Evolutionary conservation across 371 early-diverging fungal species (phyloP), one percentile per base, ranked within the genome.

Genomic region (Homolaphlyctis polyrhiza): DNA sequence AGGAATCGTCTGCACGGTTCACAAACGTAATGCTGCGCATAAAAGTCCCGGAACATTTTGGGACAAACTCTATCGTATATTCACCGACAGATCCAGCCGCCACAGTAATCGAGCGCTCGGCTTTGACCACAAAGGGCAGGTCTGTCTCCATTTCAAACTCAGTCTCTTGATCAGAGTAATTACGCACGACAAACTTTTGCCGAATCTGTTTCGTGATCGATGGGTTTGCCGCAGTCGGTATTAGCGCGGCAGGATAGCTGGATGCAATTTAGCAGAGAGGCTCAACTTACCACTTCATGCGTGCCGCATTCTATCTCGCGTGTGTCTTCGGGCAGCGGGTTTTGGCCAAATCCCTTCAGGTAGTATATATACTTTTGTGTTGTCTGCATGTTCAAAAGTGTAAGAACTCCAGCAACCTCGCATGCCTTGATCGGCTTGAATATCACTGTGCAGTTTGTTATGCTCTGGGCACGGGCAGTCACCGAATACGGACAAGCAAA

Each of bases 141-240:
- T 80, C 75, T 1, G 75, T 76, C 16, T 72, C 49, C n/a, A 77
- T 73, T 35, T 75, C 77, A 59, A 63, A 77, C 16, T 74, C 69
- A n/a, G 63, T 61, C 60, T 73, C 72, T 1, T 55, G 30, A 6
- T 75, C 77, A 2, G 70, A 52, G 34, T 61, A 43, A 62, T 80
- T 80, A 13, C 30, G 57, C 16, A 80, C 67, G 18, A 21, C 29
- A 50, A 79, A 70, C 11, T 34, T 54, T 57, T 72, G 62, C 1
- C 25, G 11, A 18, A 39, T 39, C 39, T 39, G 39, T 18, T 11
- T 8, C 39, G n/a, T n/a, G n/a, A n/a, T n/a, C n/a, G n/a, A n/a
- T n/a, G n/a, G n/a, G n/a, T n/a, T n/a, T n/a, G n/a, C n/a, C n/a
- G n/a, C n/a, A n/a, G n/a, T n/a, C n/a, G n/a, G n/a, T n/a, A n/a